Percentiles rank a stretch among this genome's conserved stretches.
Conservation (phyloP, 306 rosid species). For the Senna siamea region DNA sequence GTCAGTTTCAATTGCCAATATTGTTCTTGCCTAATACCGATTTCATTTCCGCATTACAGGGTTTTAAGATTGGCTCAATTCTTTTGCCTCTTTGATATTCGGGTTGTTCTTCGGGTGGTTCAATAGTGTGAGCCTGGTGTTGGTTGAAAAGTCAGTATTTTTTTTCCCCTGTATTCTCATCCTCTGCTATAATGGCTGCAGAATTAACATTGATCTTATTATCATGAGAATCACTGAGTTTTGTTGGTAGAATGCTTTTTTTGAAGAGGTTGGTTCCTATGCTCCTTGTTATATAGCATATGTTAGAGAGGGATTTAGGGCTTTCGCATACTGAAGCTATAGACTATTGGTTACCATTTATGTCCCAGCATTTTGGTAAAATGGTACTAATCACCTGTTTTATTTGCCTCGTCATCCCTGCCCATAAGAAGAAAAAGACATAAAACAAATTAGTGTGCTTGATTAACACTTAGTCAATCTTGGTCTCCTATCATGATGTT, state of each 20-base stretch:
- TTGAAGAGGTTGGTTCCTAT: constrained; percentile 23
- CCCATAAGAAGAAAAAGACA: not conserved
- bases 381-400: not conserved
- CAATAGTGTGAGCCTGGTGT: constrained; percentile 1
- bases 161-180: constrained; percentile 1
- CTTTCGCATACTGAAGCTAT: constrained; percentile 45
- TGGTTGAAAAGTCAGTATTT: constrained; percentile 9
- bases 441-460: constrained; percentile 28
- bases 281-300: constrained; percentile 37
- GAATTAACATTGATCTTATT: constrained; percentile 34
- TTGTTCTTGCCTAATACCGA: not conserved
- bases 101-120: not conserved
- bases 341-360: constrained; percentile 35
- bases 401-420: not conserved
- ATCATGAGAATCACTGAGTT: constrained; percentile 24
- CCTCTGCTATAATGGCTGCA: constrained; percentile 24
- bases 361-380: constrained; percentile 34
- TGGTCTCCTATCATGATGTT: constrained; percentile 20
- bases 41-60: constrained; percentile 25
- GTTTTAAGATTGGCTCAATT: constrained; percentile 14
- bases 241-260: constrained; percentile 31
- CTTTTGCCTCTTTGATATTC: not conserved
- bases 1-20: constrained; percentile 42
- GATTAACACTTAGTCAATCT: constrained; percentile 29
- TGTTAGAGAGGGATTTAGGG: constrained; percentile 44